phyloP scores from a whole-genome alignment of 805 yeast genomes.

The Nematodospora valgi region DNA sequence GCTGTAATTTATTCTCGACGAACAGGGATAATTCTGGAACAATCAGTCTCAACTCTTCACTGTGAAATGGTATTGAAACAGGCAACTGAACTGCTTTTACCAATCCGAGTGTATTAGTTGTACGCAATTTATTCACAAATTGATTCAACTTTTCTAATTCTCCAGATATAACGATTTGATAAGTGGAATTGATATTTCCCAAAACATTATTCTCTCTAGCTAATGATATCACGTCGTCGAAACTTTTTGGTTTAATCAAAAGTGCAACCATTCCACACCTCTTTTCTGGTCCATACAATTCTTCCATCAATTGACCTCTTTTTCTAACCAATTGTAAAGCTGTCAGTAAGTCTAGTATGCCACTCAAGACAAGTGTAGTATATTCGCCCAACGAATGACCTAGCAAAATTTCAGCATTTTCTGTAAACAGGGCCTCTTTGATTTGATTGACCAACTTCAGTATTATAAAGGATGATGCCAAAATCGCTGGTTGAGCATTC shows the following conservation, averaged over 20 bases:
- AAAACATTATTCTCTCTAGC: constrained; percentile 24
- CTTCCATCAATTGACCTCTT: constrained; percentile 45
- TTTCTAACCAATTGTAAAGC: constrained; percentile 42
- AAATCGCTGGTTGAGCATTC: constrained; percentile 54
- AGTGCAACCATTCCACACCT: constrained; percentile 32
- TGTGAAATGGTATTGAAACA: constrained; percentile 53
- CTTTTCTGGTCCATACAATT: constrained; percentile 13
- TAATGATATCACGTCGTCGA: constrained; percentile 18
- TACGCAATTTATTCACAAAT: constrained; percentile 17
- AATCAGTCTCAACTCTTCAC: constrained; percentile 34
- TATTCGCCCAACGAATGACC: constrained; percentile 56
- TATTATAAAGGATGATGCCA: constrained; percentile 37
- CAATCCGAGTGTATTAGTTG: constrained; percentile 16
- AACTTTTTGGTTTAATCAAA: constrained; percentile 22
- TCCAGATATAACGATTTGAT: constrained; percentile 47
- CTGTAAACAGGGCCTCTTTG: constrained; percentile 17
- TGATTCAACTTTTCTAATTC: constrained; percentile 18
- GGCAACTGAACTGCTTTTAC: constrained; percentile 26
- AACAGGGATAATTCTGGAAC: constrained; percentile 26
- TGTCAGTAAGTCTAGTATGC: constrained; percentile 26
- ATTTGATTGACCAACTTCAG: constrained; percentile 17
- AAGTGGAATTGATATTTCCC: constrained; percentile 45
- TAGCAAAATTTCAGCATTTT: constrained; percentile 19
- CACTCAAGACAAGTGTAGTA: constrained; percentile 39
- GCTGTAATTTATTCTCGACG: constrained; percentile 9